Evolutionary conservation across 768 basidiomycete genomes (phyloP).

Genomic region (Naganishia onofrii): DNA sequence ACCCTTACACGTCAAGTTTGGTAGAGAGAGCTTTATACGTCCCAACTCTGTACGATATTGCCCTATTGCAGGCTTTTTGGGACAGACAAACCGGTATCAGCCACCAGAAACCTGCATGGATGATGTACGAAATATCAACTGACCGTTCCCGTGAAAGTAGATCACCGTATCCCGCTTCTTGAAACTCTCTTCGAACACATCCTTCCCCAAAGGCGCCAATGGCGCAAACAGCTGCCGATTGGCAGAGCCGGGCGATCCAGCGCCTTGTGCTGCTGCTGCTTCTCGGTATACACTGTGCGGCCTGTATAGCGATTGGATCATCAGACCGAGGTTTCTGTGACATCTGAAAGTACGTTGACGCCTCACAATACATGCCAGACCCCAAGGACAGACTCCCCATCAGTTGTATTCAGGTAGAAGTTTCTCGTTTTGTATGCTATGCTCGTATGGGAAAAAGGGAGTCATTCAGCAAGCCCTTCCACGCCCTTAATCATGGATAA

Average conservation of each 20-base stretch:
- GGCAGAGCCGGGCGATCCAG: neutral
- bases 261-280: neutral
- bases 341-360: neutral
- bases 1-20: conserved; percentile 40
- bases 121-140: conserved; percentile 12
- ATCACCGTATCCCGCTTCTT: conserved; percentile 68
- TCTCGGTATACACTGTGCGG: conserved; percentile 44
- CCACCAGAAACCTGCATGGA: too few relatives aligned
- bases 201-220: conserved; percentile 53
- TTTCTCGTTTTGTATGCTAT: conserved; percentile 76
- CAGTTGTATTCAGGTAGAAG: conserved; percentile 66
- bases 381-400: conserved; percentile 70
- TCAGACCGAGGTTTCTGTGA: conserved; percentile 55
- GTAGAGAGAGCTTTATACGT: conserved; percentile 66
- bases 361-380: conserved; percentile 48
- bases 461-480: neutral
- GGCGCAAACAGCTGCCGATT: conserved; percentile 37
- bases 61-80: neutral
- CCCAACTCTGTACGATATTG: conserved; percentile 53
- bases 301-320: conserved; percentile 48
- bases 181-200: conserved; percentile 61
- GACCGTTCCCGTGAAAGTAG: conserved; percentile 82
- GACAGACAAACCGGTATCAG: neutral
- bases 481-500: neutral
- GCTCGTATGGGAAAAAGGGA: neutral